phyloP scores from a whole-genome alignment of 192 early-diverging fungal species.

The Umbelopsis isabellina region DNA sequence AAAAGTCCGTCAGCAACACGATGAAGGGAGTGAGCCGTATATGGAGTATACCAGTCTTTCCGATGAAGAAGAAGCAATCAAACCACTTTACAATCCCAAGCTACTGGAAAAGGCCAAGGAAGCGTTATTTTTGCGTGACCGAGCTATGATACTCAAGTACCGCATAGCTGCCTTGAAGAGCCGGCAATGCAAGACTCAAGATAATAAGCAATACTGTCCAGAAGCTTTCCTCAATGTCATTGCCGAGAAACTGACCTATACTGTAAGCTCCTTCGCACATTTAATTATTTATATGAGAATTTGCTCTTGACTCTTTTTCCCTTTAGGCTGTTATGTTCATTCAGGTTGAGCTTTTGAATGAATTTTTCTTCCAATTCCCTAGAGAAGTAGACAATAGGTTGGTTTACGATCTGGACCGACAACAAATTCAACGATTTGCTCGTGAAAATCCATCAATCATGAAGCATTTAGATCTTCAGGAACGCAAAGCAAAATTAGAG shows the following conservation, averaged over 20 bases:
- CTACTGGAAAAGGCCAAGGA: constrained; percentile 80
- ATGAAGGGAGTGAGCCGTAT: constrained; percentile 25
- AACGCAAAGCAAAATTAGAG: constrained; percentile 84
- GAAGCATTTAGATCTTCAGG: constrained; percentile 85
- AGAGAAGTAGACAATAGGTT: constrained; percentile 91
- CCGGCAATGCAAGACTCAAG: constrained; percentile 77
- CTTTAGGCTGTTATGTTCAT: constrained; percentile 92
- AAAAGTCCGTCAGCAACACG: constrained; percentile 24
- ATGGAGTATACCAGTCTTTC: constrained; percentile 38
- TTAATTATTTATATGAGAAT: neutral
- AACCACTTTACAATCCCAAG: constrained; percentile 71
- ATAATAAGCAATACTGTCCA: constrained; percentile 91
- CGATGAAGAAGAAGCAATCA: constrained; percentile 58
- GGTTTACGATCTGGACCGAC: constrained; percentile 81
- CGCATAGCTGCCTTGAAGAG: constrained; percentile 82
- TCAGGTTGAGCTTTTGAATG: constrained; percentile 94
- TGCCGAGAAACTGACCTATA: constrained; percentile 93
- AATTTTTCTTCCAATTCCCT: constrained; percentile 98
- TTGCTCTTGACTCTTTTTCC: neutral
- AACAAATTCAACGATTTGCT: constrained; percentile 87
- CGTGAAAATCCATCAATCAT: constrained; percentile 84
- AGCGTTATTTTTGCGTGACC: constrained; percentile 78
- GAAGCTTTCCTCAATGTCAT: constrained; percentile 92
- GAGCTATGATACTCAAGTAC: constrained; percentile 74
- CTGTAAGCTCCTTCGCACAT: constrained; percentile 36